Percentiles rank a stretch among this genome's conserved stretches.
Conservation (phyloP, 768 basidiomycete genomes). For the Auricularia sp. region DNA sequence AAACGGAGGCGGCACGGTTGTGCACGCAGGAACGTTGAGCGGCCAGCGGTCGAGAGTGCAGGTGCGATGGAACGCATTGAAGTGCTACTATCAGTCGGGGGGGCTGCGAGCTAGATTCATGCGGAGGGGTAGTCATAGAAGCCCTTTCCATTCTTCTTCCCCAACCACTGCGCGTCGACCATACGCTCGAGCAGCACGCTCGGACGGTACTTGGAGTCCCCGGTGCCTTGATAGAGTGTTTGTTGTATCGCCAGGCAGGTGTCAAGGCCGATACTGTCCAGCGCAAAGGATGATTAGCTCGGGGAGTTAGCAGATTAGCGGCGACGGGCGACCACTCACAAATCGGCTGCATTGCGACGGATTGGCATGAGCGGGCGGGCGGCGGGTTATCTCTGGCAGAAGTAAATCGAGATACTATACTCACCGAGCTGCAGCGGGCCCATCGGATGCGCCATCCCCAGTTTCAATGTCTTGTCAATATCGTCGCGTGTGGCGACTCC, state of each 20-base stretch:
- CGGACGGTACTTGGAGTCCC: constrained; percentile 92
- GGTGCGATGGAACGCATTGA: too few species aligned
- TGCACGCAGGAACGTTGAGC: too few species aligned
- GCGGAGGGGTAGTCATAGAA: constrained; percentile 70
- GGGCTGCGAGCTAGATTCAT: neutral
- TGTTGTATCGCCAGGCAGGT: constrained; percentile 91
- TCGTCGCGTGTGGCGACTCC: constrained; percentile 89
- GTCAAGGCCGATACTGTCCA: constrained; percentile 82
- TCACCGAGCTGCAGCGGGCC: constrained; percentile 81
- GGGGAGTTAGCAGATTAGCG: neutral
- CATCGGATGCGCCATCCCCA: constrained; percentile 95
- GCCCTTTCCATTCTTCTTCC: constrained; percentile 86
- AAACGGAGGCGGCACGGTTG: too few species aligned
- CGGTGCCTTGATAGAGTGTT: constrained; percentile 78
- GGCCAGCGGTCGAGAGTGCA: too few species aligned
- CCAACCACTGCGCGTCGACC: constrained; percentile 94
- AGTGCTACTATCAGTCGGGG: too few species aligned
- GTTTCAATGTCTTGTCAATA: constrained; percentile 86
- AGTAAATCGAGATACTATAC: constrained; percentile 4
- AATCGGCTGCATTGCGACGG: constrained; percentile 33
- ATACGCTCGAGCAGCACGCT: constrained; percentile 83
- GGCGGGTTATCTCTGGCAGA: neutral
- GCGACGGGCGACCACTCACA: constrained; percentile 28
- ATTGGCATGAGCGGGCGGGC: too few species aligned
- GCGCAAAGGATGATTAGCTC: neutral